These are phyloP conservation scores for Crithidia acanthocephali DNA, from an alignment of 208 protist species.

Conservation along the genomic window DNA sequence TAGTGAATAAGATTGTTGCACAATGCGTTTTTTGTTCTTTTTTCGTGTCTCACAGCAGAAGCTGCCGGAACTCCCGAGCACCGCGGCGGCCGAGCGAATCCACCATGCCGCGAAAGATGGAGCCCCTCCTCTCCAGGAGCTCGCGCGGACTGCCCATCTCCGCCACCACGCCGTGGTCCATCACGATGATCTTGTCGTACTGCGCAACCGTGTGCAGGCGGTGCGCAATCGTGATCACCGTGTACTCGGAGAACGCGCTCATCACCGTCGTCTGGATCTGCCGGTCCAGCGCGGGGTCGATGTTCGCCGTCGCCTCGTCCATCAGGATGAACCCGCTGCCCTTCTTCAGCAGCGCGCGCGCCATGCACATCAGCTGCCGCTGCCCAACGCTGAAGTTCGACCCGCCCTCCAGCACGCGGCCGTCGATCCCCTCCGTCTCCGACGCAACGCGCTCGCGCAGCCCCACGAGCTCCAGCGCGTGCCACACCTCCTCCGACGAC, in stretches of 20 bases:
- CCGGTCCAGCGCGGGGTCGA: conserved; percentile 68
- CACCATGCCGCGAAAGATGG: conserved; percentile 51
- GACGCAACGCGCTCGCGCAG: conserved; percentile 41
- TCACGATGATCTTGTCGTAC: conserved; percentile 83
- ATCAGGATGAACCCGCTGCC: conserved; percentile 76
- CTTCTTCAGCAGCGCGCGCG: conserved; percentile 66
- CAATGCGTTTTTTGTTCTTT: background rate
- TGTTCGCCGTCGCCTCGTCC: conserved; percentile 86
- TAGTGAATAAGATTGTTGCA: background rate
- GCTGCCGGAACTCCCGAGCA: conserved; percentile 21
- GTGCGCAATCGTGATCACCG: conserved; percentile 85
- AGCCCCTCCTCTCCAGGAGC: conserved; percentile 29
- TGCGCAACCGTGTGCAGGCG: conserved; percentile 75
- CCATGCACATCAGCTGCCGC: conserved; percentile 78
- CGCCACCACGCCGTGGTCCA: conserved; percentile 59
- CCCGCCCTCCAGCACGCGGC: conserved; percentile 59
- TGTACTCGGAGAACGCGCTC: conserved; percentile 65
- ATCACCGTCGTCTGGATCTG: conserved; percentile 64
- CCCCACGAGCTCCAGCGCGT: conserved; percentile 58
- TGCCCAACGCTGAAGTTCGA: conserved; percentile 80
- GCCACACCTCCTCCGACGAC: conserved; percentile 35
- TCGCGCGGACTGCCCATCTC: conserved; percentile 59
- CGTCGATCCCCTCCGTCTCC: conserved; percentile 42
- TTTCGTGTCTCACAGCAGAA: background rate
- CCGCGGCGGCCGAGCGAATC: conserved; percentile 33